Evolutionary conservation across 2,329 filamentous ascomycete species (phyloP).

Genomic region (Sporothrix inflata): DNA sequence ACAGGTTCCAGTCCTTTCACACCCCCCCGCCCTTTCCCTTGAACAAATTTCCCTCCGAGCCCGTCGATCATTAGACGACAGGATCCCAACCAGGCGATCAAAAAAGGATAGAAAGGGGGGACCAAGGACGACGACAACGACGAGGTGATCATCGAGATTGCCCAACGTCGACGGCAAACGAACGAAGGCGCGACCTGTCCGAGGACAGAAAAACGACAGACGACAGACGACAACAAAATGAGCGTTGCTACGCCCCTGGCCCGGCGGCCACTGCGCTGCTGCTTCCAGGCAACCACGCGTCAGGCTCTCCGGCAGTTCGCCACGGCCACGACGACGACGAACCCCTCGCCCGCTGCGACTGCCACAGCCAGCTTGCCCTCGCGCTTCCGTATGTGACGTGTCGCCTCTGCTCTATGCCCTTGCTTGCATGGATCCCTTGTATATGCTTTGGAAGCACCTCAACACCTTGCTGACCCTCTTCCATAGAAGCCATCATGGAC

Average conservation of each 20-base stretch:
- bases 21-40: background rate
- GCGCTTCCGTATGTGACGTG: slow-evolving; percentile 21
- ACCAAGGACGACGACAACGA: background rate
- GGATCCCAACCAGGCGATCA: slow-evolving; percentile 19
- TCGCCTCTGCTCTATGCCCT: background rate
- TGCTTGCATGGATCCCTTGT: slow-evolving; percentile 1
- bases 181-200: background rate
- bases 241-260: slow-evolving; percentile 29
- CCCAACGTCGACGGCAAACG: background rate
- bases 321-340: background rate
- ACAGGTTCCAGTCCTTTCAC: background rate
- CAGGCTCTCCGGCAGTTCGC: slow-evolving; percentile 27
- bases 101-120: slow-evolving; percentile 13
- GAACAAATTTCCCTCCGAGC: slow-evolving; percentile 20
- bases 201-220: background rate
- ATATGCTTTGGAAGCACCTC: background rate
- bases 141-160: background rate
- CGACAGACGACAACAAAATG: slow-evolving; percentile 24
- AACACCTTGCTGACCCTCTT: slow-evolving; percentile 22
- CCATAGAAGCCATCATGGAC: slow-evolving; percentile 30
- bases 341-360: background rate
- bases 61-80: slow-evolving; percentile 22
- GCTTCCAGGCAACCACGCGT: slow-evolving; percentile 23
- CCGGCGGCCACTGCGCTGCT: slow-evolving; percentile 31
- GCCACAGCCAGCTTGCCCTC: slow-evolving; percentile 11